A percentile compares a stretch with the other conserved stretches of the same genome.
Evolutionary conservation across 768 basidiomycete genomes (phyloP).

Genomic region (Calocera viscosa): DNA sequence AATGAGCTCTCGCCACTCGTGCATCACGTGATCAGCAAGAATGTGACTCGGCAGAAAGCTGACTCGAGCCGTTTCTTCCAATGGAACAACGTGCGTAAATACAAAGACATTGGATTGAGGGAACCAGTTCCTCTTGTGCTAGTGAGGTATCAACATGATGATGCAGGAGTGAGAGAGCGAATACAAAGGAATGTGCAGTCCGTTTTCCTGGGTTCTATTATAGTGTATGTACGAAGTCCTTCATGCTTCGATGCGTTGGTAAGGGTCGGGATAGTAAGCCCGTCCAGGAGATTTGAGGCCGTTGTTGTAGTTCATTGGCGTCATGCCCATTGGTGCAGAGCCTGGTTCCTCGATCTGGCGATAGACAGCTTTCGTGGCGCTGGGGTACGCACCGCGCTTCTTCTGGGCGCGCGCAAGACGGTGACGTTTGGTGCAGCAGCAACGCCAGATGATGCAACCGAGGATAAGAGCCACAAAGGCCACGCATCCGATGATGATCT

Average conservation of each 20-base stretch:
- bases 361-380: background rate
- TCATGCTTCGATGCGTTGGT: background rate
- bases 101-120: conserved; percentile 3
- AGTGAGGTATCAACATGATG: conserved; percentile 4
- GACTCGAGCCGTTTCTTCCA: background rate
- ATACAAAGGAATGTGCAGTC: conserved; percentile 3
- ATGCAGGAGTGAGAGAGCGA: background rate
- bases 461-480: conserved; percentile 22
- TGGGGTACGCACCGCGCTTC: background rate
- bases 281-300: background rate
- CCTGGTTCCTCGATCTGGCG: background rate
- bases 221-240: background rate
- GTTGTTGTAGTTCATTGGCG: background rate
- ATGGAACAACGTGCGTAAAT: background rate
- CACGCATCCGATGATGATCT: conserved; percentile 27
- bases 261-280: conserved; percentile 6
- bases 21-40: background rate
- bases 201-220: background rate
- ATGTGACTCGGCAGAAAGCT: background rate
- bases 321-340: background rate
- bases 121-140: background rate
- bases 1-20: background rate
- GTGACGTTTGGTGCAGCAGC: conserved; percentile 13
- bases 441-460: conserved; percentile 25
- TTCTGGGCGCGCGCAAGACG: conserved; percentile 1